Evolutionary conservation across 306 rosid species (phyloP), one percentile per base, ranked within the genome.

Genomic region (Cicer judaicum): DNA sequence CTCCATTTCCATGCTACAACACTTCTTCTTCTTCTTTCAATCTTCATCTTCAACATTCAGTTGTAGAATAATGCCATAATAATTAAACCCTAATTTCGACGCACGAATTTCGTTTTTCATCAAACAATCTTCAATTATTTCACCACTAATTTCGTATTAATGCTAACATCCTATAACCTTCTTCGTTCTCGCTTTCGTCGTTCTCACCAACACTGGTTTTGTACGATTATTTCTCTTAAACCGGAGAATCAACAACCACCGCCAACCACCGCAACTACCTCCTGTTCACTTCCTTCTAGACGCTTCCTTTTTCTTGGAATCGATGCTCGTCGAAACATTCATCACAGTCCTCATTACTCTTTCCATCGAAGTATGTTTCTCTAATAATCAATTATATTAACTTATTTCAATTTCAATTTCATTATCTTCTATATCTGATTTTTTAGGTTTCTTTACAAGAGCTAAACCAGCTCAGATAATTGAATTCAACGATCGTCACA

Each of bases 401-500:
- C 12, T 21, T 7, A 3, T 4, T 19, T 13, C 36, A 29, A 8
- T 29, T 34, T 42, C 46, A 42, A 29, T 29, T 29, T 36, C 7
- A 0, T 60, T 13, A 34, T 60, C 5, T 19, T 19, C 48, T 77
- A 1, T 43, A 4, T 54, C 15, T 65, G 15, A 48, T 24, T 29
- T 52, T 46, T 29, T 78, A 95, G 98, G 14, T 72, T 85, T 95
- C 78, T 79, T 95, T 38, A 92, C 98, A 16, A 87, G 97, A 77
- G 91, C 99, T 34, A 92, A 92, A 66, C 92, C 85, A 44, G 82
- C 79, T 1, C 79, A 77, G 76, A 78, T 36, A 54, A 86, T 95
- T 40, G 92, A 90, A 62, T 68, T 89, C 79, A 78, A 73, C 60
- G 99, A 95, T 85, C 74, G 80, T 4, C 99, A 92, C 87, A 95